Conservation (phyloP, 768 basidiomycete genomes). For the Suillus weaverae region DNA sequence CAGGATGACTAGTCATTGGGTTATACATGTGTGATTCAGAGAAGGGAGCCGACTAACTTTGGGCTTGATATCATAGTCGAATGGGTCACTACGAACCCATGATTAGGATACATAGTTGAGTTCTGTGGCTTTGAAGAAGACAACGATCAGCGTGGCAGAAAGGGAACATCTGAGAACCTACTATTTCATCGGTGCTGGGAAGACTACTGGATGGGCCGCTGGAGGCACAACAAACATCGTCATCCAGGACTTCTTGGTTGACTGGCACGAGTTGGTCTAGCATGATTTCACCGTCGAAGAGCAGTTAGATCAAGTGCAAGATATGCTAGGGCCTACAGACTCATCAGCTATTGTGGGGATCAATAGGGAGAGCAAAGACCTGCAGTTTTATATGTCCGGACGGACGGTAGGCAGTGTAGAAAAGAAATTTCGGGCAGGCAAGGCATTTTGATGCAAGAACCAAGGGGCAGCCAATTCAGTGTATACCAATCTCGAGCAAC, state of each 20-base stretch:
- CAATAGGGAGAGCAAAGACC: too few relatives aligned
- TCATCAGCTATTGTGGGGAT: not conserved
- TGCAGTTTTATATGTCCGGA: not conserved
- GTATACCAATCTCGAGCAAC: too few relatives aligned
- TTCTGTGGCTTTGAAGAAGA: not conserved
- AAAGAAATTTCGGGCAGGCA: too few relatives aligned
- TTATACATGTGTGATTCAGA: not conserved
- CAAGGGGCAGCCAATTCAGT: too few relatives aligned
- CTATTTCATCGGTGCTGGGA: not conserved
- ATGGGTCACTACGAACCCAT: not conserved
- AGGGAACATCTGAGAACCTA: not conserved
- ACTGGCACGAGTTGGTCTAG: not conserved
- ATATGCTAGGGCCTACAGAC: not conserved
- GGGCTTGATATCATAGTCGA: not conserved
- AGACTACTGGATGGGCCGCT: not conserved
- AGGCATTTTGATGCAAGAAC: too few relatives aligned
- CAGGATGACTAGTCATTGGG: not conserved
- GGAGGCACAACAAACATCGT: not conserved
- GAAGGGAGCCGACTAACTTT: not conserved
- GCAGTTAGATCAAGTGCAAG: not conserved
- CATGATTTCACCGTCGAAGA: not conserved
- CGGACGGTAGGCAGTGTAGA: too few relatives aligned
- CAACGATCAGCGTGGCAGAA: not conserved
- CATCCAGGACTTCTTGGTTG: not conserved
- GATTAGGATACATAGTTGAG: not conserved